Conservation (phyloP, 306 rosid genomes). For the Quercus gilva region DNA sequence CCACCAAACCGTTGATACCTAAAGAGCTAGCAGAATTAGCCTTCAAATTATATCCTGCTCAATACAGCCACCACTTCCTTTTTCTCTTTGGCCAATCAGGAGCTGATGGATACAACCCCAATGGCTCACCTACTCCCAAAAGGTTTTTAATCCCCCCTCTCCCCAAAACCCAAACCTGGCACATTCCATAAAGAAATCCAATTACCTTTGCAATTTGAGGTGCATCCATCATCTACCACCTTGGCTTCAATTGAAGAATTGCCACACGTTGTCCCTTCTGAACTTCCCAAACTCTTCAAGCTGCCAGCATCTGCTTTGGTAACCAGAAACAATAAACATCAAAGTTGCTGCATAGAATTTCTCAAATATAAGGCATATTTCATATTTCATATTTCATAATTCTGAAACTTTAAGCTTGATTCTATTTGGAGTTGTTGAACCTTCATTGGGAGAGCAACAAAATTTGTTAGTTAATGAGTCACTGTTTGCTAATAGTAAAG, state of each 20-base stretch:
- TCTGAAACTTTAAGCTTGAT: not conserved
- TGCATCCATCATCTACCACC: constrained; percentile 45
- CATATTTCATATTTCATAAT: not conserved
- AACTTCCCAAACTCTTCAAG: constrained; percentile 41
- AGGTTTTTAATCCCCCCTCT: not conserved
- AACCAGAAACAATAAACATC: constrained; percentile 22
- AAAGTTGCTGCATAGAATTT: constrained; percentile 5
- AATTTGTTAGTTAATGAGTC: not conserved
- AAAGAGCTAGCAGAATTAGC: not conserved
- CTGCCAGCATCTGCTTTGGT: constrained; percentile 42
- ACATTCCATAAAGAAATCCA: not conserved
- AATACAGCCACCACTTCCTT: not conserved
- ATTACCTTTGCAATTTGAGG: constrained; percentile 53
- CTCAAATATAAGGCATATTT: not conserved
- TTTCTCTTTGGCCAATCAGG: not conserved
- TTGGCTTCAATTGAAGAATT: constrained; percentile 39
- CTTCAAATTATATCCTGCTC: not conserved
- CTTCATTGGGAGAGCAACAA: not conserved
- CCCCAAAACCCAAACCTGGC: not conserved
- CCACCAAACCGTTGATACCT: not conserved
- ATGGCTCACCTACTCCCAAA: not conserved
- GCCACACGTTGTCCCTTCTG: constrained; percentile 37
- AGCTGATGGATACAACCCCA: not conserved
- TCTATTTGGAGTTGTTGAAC: not conserved
- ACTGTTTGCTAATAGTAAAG: not conserved